Conservation (phyloP, 202 grass and related monocot species). For the Schoenoplectus tabernaemontani region DNA sequence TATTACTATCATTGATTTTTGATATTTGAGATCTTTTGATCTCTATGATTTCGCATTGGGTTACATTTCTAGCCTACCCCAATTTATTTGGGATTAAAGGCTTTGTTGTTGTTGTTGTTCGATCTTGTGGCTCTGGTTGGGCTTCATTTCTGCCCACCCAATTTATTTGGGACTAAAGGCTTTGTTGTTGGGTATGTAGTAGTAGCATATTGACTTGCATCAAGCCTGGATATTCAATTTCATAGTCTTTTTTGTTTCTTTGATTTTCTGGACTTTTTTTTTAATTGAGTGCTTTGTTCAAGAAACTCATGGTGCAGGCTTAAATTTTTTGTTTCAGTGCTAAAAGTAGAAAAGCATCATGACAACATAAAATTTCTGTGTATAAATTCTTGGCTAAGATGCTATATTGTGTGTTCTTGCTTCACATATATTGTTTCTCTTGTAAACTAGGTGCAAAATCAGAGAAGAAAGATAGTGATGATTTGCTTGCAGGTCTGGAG, state of each 20-base stretch:
- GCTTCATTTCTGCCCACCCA: no score
- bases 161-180: no score
- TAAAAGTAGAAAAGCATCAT: not conserved
- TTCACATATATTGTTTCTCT: not conserved
- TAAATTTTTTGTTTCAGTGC: not conserved
- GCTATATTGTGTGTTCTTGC: not conserved
- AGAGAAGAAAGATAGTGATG: slow-evolving; percentile 39
- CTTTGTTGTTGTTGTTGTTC: no score
- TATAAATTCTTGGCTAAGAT: not conserved
- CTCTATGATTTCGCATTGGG: no score
- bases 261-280: not conserved
- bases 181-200: not conserved
- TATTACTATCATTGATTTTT: no score
- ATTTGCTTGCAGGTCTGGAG: slow-evolving; percentile 30
- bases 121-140: no score
- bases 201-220: not conserved
- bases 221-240: not conserved
- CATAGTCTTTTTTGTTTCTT: not conserved
- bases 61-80: no score
- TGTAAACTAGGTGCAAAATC: slow-evolving; percentile 23
- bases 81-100: no score
- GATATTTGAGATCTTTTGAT: no score
- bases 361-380: not conserved
- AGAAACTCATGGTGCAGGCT: not conserved
- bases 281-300: not conserved